A percentile compares a stretch with the other conserved stretches of the same genome.
Conservation (phyloP, 1,284 basidiomycete genomes). For the Farysia itapuensis region DNA sequence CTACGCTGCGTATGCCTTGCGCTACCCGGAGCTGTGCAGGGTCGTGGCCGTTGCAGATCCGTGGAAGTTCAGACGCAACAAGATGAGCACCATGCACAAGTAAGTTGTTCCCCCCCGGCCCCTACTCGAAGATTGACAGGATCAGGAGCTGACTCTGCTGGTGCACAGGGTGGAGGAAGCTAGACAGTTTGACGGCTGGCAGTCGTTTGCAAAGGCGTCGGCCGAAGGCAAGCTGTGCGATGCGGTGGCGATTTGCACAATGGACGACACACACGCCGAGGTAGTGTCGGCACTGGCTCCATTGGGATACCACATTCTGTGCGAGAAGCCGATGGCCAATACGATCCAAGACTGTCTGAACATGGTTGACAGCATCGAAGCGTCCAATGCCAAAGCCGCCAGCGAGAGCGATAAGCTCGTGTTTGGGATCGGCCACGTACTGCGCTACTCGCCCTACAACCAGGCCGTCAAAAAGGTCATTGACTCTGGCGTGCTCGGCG, state of each 20-base stretch:
- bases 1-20: conserved; percentile 24
- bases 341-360: neutral
- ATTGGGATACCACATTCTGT: conserved; percentile 28
- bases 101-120: too few relatives aligned
- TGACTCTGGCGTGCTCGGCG: conserved; percentile 21
- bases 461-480: conserved; percentile 20
- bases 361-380: neutral
- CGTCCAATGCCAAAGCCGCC: neutral
- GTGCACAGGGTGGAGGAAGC: conserved; percentile 9
- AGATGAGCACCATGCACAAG: conserved; percentile 28
- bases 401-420: conserved; percentile 8
- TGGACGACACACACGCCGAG: conserved; percentile 31
- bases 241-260: conserved; percentile 23
- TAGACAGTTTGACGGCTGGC: conserved; percentile 24
- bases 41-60: conserved; percentile 24
- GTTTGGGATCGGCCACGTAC: conserved; percentile 22
- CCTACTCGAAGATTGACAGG: too few relatives aligned
- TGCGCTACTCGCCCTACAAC: conserved; percentile 32
- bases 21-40: conserved; percentile 13
- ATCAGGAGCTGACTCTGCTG: too few relatives aligned
- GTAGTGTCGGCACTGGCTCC: conserved; percentile 21
- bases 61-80: conserved; percentile 24
- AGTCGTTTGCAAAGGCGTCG: conserved; percentile 19
- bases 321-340: too few relatives aligned
- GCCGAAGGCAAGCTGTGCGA: conserved; percentile 25